A percentile compares a stretch with the other conserved stretches of the same genome.
These are phyloP conservation scores for Candolleomyces efflorescens DNA, from an alignment of 768 basidiomycete species.

Conservation along the genomic window DNA sequence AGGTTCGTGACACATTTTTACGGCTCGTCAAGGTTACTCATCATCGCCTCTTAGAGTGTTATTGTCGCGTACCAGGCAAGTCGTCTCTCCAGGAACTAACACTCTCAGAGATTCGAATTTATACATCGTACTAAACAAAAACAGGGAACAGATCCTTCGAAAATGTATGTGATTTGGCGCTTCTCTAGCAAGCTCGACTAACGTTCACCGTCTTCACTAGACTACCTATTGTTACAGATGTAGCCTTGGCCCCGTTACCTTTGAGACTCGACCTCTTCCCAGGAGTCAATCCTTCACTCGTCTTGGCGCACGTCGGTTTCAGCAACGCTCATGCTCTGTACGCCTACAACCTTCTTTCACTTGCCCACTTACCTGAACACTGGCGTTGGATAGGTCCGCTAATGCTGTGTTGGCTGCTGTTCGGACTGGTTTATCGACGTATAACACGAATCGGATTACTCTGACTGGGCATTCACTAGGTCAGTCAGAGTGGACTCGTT, in stretches of 20 bases:
- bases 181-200: background rate
- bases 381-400: conserved; percentile 30
- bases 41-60: conserved; percentile 18
- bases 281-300: conserved; percentile 37
- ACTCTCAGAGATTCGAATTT: background rate
- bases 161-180: conserved; percentile 6
- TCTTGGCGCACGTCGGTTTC: conserved; percentile 55
- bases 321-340: conserved; percentile 38
- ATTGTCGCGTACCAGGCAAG: conserved; percentile 33
- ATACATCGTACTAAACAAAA: background rate
- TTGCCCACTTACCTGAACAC: background rate
- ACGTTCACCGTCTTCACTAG: conserved; percentile 19
- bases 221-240: conserved; percentile 46
- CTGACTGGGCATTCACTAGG: conserved; percentile 26
- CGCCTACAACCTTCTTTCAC: background rate
- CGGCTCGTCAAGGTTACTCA: background rate
- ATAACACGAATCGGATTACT: conserved; percentile 28
- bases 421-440: conserved; percentile 5
- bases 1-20: conserved; percentile 10
- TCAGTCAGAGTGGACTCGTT: background rate
- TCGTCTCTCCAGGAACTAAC: background rate
- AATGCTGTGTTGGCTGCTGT: conserved; percentile 24
- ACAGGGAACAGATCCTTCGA: conserved; percentile 10
- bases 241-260: conserved; percentile 31
- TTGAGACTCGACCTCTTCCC: conserved; percentile 51